A percentile compares a stretch with the other conserved stretches of the same genome.
Evolutionary conservation across 2,329 filamentous ascomycete species (phyloP).

Genomic region (Apiospora hydei): DNA sequence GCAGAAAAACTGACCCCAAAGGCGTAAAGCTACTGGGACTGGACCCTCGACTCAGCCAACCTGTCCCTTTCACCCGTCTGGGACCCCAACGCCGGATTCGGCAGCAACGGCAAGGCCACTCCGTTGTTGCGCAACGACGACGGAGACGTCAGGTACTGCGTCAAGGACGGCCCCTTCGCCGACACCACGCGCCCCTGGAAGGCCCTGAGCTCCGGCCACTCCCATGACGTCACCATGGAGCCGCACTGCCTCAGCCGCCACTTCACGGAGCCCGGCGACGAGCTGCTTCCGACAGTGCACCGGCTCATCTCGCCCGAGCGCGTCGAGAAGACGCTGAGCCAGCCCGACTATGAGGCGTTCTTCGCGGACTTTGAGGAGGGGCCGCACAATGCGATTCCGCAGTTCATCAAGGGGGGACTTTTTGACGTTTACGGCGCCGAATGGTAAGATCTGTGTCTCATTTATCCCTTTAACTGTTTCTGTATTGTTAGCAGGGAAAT

Average conservation of each 20-base stretch:
- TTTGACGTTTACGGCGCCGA: not conserved
- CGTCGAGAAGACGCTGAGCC: not conserved
- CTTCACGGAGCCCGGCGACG: not conserved
- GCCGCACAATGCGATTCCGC: constrained; percentile 8
- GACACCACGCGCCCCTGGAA: not conserved
- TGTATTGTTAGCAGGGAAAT: not conserved
- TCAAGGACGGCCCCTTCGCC: not conserved
- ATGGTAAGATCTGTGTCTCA: not conserved
- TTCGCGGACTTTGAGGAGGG: not conserved
- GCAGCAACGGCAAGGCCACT: not conserved
- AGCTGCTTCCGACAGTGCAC: not conserved
- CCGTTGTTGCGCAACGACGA: not conserved
- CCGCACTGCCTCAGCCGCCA: not conserved
- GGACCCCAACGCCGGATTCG: not conserved
- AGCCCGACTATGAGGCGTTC: not conserved
- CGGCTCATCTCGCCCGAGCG: not conserved
- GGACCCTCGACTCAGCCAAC: not conserved
- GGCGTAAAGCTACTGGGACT: not conserved
- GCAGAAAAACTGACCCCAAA: too few species aligned
- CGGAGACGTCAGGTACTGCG: not conserved
- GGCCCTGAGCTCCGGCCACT: not conserved
- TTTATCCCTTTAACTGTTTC: too few species aligned
- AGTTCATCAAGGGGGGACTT: not conserved
- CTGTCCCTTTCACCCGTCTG: not conserved
- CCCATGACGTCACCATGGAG: not conserved